phyloP scores from a whole-genome alignment of 2,329 filamentous ascomycete genomes.

The Epichloe coenophiala region DNA sequence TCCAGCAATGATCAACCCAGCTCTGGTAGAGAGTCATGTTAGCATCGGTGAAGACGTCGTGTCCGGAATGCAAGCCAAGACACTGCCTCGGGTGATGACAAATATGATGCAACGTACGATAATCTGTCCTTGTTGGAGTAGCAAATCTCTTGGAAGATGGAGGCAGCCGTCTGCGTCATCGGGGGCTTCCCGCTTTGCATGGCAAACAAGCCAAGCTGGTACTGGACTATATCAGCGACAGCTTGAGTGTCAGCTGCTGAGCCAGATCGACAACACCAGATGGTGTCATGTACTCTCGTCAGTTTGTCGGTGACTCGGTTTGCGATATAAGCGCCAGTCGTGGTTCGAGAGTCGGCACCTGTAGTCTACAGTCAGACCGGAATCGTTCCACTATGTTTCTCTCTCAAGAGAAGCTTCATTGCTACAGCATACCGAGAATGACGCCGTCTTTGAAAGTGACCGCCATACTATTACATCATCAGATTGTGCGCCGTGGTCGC shows the following conservation, averaged over 20 bases:
- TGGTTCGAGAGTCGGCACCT: constrained; percentile 94
- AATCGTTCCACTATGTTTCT: neutral
- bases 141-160: constrained; percentile 95
- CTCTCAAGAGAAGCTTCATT: neutral
- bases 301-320: constrained; percentile 99
- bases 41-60: neutral
- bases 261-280: constrained; percentile 98
- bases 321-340: constrained; percentile 94
- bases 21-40: constrained; percentile 35
- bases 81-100: neutral
- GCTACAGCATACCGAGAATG: constrained; percentile 54
- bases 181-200: constrained; percentile 81
- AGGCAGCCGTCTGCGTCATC: constrained; percentile 87
- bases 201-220: constrained; percentile 85
- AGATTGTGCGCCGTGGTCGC: constrained; percentile 14
- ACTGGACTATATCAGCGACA: constrained; percentile 94
- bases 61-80: neutral
- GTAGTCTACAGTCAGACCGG: constrained; percentile 7
- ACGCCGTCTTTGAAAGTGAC: constrained; percentile 98
- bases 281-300: constrained; percentile 95
- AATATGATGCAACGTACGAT: constrained; percentile 43
- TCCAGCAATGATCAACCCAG: constrained; percentile 95
- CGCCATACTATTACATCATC: constrained; percentile 59
- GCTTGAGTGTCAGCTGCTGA: constrained; percentile 97
- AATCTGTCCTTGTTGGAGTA: constrained; percentile 93